These are phyloP conservation scores for Sequoia sempervirens DNA, from an alignment of 75 land plant genomes.

Conservation along the genomic window DNA sequence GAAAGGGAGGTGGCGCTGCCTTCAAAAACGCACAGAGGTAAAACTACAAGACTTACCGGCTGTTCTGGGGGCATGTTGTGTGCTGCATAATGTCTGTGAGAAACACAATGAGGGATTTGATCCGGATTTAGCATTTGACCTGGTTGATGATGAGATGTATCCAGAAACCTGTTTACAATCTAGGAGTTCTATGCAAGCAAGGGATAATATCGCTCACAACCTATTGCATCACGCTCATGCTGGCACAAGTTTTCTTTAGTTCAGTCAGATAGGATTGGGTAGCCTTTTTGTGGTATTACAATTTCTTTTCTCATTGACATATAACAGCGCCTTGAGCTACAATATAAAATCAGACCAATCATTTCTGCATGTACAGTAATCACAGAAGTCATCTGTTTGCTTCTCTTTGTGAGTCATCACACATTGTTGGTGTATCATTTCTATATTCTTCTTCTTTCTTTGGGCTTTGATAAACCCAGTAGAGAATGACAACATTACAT, in stretches of 20 bases:
- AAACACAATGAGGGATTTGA: slow-evolving; percentile 66
- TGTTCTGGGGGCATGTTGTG: slow-evolving; percentile 92
- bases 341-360: background rate
- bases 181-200: slow-evolving; percentile 40
- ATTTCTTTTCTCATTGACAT: background rate
- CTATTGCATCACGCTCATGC: slow-evolving; percentile 76
- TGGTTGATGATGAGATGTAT: slow-evolving; percentile 74
- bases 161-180: slow-evolving; percentile 48
- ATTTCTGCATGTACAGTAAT: background rate
- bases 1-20: slow-evolving; percentile 82
- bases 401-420: background rate
- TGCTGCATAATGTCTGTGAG: slow-evolving; percentile 91
- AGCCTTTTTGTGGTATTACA: background rate
- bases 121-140: slow-evolving; percentile 40
- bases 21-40: slow-evolving; percentile 92
- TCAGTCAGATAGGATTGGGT: background rate
- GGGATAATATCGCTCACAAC: slow-evolving; percentile 87
- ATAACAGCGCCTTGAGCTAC: background rate
- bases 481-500: background rate
- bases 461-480: background rate
- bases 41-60: slow-evolving; percentile 91
- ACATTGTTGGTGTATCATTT: background rate
- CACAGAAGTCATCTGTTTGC: background rate
- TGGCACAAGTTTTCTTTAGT: slow-evolving; percentile 59
- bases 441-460: background rate